Evolutionary conservation across 2,329 filamentous ascomycete genomes (phyloP), one percentile per base, ranked within the genome.

Genomic region (Exophiala calicioides): DNA sequence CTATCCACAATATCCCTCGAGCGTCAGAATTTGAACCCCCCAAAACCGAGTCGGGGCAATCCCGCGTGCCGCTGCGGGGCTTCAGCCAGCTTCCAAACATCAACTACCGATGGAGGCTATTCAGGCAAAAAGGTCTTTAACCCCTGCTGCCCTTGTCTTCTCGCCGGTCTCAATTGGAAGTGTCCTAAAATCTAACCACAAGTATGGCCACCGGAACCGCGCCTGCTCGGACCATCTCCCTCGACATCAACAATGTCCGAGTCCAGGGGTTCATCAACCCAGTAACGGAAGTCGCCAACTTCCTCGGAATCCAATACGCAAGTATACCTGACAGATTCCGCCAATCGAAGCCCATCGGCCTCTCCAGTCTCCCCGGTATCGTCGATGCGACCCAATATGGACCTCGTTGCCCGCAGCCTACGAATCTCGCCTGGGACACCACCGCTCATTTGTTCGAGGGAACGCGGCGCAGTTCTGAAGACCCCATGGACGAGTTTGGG

Each of bases 301-400:
- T 63, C 44, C 55, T 64, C 1, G 67, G 66, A 1, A 61, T 69
- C 30, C 62, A 68, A 58, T 69, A 69, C 53, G 68, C 67, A 10
- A 62, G 59, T 9, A 44, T 69, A 3, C 43, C 48, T 15, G 44
- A 38, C 27, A 56, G 58, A 18, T 53, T 68, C 37, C 55, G 62
- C 30, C 56, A 69, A 12, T 63, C 66, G 19, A 57, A 64, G 29
- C 60, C 63, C 5, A 58, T 66, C 24, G 43, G 67, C 8, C 40
- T 62, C 19, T 55, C 59, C 19, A 54, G 44, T 2, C 56, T 52
- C 13, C 55, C 52, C 5, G 58, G 56, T n/a, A 52, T 48, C 23
- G 42, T 62, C 12, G 63, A 68, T 39, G 68, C 68, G 4, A 67
- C 62, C 4, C 53, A 47, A 8, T 55, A 65, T 45, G 69, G 59